These are phyloP conservation scores for Dionaea muscipula DNA, from an alignment of 179 eudicot genomes.

Conservation along the genomic window DNA sequence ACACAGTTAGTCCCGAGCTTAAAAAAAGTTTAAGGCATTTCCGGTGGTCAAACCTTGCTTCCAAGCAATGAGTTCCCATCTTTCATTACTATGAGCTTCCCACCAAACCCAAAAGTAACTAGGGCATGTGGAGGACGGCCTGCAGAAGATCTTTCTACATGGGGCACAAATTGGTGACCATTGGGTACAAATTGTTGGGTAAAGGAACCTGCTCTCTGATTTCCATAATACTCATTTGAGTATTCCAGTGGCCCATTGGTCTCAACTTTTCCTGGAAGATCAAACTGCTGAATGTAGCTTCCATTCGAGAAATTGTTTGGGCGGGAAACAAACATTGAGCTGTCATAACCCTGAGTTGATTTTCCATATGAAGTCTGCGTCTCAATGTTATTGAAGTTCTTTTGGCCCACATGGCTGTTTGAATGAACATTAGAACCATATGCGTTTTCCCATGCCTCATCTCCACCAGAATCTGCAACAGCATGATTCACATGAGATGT, in stretches of 20 bases:
- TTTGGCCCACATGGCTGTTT: slow-evolving; percentile 28
- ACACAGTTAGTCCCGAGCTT: not conserved
- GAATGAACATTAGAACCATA: slow-evolving; percentile 16
- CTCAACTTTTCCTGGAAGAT: slow-evolving; percentile 19
- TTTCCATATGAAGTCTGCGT: slow-evolving; percentile 23
- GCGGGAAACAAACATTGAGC: slow-evolving; percentile 17
- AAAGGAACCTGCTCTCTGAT: slow-evolving; percentile 25
- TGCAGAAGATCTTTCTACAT: slow-evolving; percentile 57
- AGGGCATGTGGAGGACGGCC: slow-evolving; percentile 94
- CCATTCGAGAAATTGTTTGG: slow-evolving; percentile 24
- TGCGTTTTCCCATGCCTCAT: slow-evolving; percentile 21
- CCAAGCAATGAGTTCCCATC: slow-evolving; percentile 39
- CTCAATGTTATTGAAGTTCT: slow-evolving; percentile 22
- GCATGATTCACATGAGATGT: slow-evolving; percentile 20
- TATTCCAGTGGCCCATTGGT: slow-evolving; percentile 29
- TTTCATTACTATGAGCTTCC: slow-evolving; percentile 77
- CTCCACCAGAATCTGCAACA: slow-evolving; percentile 16
- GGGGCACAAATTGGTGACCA: slow-evolving; percentile 29
- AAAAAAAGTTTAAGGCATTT: not conserved
- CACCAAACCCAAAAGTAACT: slow-evolving; percentile 90
- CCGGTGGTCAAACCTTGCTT: slow-evolving; percentile 37
- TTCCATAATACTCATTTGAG: slow-evolving; percentile 25
- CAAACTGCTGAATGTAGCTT: slow-evolving; percentile 25
- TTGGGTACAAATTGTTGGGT: slow-evolving; percentile 36
- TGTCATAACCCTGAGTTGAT: slow-evolving; percentile 23